Conservation (phyloP, 2,329 filamentous ascomycete genomes). For the Phialophora macrospora region DNA sequence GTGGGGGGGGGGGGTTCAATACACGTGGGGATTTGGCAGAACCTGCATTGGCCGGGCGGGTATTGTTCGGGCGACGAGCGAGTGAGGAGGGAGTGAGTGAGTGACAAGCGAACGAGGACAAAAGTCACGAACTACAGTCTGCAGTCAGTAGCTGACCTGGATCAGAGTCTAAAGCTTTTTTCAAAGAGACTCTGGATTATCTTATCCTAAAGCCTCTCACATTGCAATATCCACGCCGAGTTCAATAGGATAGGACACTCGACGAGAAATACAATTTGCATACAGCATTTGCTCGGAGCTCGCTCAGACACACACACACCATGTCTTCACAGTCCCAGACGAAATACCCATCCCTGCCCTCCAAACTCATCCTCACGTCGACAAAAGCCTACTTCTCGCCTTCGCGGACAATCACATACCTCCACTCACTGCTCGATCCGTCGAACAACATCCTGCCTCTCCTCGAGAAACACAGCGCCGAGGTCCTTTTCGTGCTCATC, state of each 20-base stretch:
- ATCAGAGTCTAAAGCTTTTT: neutral
- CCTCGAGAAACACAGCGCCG: constrained; percentile 46
- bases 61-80: too few relatives aligned
- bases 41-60: too few relatives aligned
- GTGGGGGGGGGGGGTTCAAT: too few relatives aligned
- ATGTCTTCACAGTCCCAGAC: constrained; percentile 10
- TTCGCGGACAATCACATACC: constrained; percentile 63
- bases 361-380: constrained; percentile 72
- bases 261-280: too few relatives aligned
- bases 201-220: too few relatives aligned
- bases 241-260: neutral
- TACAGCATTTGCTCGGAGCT: neutral
- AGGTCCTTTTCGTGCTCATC: constrained; percentile 74
- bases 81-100: too few relatives aligned
- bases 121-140: too few relatives aligned
- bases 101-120: too few relatives aligned
- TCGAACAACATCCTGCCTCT: constrained; percentile 51
- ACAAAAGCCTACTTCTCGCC: constrained; percentile 82
- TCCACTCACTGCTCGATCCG: constrained; percentile 56
- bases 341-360: constrained; percentile 49
- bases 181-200: too few relatives aligned
- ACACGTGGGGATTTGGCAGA: neutral
- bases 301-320: neutral
- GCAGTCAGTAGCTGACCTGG: too few relatives aligned
- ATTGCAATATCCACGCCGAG: neutral